Evolutionary conservation across 2,329 filamentous ascomycete genomes (phyloP).

Genomic region (Xylaria digitata): DNA sequence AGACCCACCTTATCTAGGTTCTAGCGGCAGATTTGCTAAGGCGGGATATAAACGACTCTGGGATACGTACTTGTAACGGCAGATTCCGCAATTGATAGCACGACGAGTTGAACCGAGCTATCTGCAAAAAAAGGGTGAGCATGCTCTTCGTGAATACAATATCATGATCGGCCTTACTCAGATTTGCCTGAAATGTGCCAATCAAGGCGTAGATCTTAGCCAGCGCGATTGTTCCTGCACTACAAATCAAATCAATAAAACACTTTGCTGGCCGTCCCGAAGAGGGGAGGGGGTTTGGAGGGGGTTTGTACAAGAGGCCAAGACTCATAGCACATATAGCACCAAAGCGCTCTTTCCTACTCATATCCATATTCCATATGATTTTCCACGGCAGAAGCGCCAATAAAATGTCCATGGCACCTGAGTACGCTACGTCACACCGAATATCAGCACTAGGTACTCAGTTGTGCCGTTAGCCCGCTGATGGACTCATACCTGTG

Average conservation of each 20-base stretch:
- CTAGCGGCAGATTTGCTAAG: not conserved
- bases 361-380: constrained; percentile 55
- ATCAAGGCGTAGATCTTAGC: constrained; percentile 47
- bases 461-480: too few species aligned
- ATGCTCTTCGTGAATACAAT: not conserved
- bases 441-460: not conserved
- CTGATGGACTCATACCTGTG: constrained; percentile 39
- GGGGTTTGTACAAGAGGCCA: constrained; percentile 53
- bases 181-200: constrained; percentile 29
- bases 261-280: not conserved
- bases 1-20: too few species aligned
- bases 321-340: constrained; percentile 57
- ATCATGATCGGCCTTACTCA: constrained; percentile 25
- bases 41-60: not conserved
- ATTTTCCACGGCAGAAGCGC: constrained; percentile 57
- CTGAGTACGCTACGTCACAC: constrained; percentile 47
- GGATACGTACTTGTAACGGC: constrained; percentile 42
- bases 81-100: constrained; percentile 44
- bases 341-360: constrained; percentile 55
- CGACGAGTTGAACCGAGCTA: constrained; percentile 34
- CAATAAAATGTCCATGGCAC: constrained; percentile 54
- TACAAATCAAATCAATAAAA: constrained; percentile 33
- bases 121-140: constrained; percentile 2
- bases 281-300: not conserved
- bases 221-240: constrained; percentile 50